phyloP scores from a whole-genome alignment of 306 rosid genomes.

The Datisca glomerata region DNA sequence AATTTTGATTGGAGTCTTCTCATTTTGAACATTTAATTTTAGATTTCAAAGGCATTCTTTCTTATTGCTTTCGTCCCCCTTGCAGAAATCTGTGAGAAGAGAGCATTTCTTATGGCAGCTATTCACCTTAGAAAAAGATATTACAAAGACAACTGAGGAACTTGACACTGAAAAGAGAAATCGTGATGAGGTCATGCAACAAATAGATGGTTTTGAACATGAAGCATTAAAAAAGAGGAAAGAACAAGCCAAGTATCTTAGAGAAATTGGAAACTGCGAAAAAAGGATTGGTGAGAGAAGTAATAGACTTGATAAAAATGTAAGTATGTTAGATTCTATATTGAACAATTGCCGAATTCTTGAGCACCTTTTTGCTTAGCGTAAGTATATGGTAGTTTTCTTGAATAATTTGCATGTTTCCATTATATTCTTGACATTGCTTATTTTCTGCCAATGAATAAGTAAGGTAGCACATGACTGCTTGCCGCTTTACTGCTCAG shows the following conservation, averaged over 20 bases:
- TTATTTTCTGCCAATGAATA: too few species aligned
- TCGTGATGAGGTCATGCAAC: slow-evolving; percentile 59
- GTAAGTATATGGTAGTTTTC: too few species aligned
- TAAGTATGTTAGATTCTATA: slow-evolving; percentile 29
- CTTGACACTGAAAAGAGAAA: slow-evolving; percentile 60
- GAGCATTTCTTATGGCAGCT: slow-evolving; percentile 91
- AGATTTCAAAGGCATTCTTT: too few species aligned
- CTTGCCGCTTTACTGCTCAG: too few species aligned
- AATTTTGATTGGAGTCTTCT: too few species aligned
- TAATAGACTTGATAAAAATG: slow-evolving; percentile 74
- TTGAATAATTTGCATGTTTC: too few species aligned
- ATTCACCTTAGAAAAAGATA: slow-evolving; percentile 63
- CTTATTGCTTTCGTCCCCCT: too few species aligned
- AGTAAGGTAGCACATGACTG: too few species aligned
- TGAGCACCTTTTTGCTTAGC: too few species aligned
- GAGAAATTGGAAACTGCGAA: slow-evolving; percentile 62
- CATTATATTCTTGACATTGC: too few species aligned
- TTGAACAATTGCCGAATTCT: too few species aligned
- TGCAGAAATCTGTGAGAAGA: slow-evolving; percentile 76
- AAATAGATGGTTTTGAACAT: slow-evolving; percentile 49
- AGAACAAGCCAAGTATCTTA: slow-evolving; percentile 67
- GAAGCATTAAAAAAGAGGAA: slow-evolving; percentile 80
- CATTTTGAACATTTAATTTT: too few species aligned
- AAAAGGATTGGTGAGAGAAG: slow-evolving; percentile 67
- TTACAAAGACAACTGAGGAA: slow-evolving; percentile 47